phyloP scores from a whole-genome alignment of 2,329 filamentous ascomycete genomes.

The Elsinoe ampelina region DNA sequence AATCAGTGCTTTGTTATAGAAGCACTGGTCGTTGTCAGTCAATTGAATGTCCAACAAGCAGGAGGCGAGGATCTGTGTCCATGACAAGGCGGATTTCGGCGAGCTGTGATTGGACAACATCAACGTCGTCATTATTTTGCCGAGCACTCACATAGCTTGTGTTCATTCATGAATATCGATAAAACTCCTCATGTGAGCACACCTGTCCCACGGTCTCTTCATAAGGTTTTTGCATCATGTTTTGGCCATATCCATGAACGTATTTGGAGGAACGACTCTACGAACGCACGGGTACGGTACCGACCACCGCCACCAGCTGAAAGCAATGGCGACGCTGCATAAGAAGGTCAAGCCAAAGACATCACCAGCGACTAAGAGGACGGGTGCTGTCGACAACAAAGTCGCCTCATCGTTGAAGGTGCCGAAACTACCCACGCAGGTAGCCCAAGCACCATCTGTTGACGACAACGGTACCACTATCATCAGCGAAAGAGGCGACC shows the following conservation, averaged over 20 bases:
- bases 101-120: conserved; percentile 1
- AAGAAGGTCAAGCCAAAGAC: neutral
- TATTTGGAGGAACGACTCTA: neutral
- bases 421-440: neutral
- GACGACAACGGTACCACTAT: conserved; percentile 27
- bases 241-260: conserved; percentile 42
- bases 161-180: no score
- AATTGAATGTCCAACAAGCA: neutral
- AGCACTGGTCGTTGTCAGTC: conserved; percentile 20
- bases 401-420: neutral
- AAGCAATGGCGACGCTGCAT: neutral
- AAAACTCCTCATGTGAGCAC: no score
- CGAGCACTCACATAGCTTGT: no score
- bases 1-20: no score
- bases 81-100: neutral
- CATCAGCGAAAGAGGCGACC: conserved; percentile 51
- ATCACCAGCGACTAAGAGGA: no score
- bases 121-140: conserved; percentile 2
- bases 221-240: conserved; percentile 28
- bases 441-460: neutral
- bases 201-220: no score
- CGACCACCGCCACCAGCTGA: no score
- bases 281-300: no score
- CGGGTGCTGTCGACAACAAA: no score
- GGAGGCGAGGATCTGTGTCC: neutral